Evolutionary conservation across 371 early-diverging fungal genomes (phyloP), one percentile per base, ranked within the genome.

Genomic region (Mortierella sp.): DNA sequence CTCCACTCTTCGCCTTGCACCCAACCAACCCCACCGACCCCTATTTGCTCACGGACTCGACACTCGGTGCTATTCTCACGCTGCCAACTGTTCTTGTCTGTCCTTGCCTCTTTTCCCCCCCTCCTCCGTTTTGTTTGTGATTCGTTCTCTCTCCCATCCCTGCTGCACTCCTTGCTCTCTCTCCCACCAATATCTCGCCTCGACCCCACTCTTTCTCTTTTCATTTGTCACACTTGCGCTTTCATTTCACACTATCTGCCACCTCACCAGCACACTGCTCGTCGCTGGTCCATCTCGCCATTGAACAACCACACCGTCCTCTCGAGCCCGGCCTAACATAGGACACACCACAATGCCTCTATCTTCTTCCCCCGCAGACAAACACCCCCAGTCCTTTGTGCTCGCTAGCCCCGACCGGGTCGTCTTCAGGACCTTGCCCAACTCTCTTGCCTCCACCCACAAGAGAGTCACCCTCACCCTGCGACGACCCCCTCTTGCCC

Each of bases 361-460:
- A 46, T 68, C 73, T 16, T 49, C 68, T 14, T 43, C 59, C 24
- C 57, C 65, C 52, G 48, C 67, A 8, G 61, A 60, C 41, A 45
- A 45, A 24, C 48, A 59, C 29, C 52, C 67, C 22, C 74, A 73
- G 39, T 48, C 76, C 49, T 60, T 74, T 16, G 61, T 68, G 34
- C 63, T 68, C 43, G 31, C 76, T 17, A 74, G 68, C 47, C 68
- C 76, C 14, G 76, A 74, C 41, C 68, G 69, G 27, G 76, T 74
- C 40, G 65, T 74, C 61, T 68, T 74, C 53, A 63, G 68, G 50
- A 63, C 76, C 17, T 56, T 74, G 51, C 61, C 76, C 14, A 68
- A 74, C 43, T 56, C 76, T 21, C 68, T 74, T 16, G 64, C 76
- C 17, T 55, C 76, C 46, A 49, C 74, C 50, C 67, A 74, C 76